Evolutionary conservation across 768 basidiomycete genomes (phyloP).

Genomic region (Phaeotremella fagi): DNA sequence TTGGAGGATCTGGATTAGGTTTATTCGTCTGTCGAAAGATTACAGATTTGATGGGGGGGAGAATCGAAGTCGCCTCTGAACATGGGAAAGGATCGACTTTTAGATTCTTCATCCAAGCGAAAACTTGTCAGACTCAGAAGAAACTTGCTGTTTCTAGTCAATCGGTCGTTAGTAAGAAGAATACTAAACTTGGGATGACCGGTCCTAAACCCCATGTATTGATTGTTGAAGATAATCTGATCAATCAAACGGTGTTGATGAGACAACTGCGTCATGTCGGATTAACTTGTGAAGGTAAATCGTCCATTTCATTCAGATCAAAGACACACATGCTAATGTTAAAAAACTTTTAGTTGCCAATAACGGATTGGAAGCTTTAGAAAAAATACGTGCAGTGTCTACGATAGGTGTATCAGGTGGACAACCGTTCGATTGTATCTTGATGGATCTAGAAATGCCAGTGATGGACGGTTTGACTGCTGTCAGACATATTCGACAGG

Average conservation of each 20-base stretch:
- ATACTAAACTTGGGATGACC: neutral
- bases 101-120: constrained; percentile 49
- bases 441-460: constrained; percentile 47
- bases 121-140: constrained; percentile 14
- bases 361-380: constrained; percentile 42
- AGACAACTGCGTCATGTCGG: constrained; percentile 42
- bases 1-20: constrained; percentile 48
- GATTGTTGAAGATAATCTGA: constrained; percentile 44
- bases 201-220: constrained; percentile 30
- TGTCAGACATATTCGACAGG: constrained; percentile 32
- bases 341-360: constrained; percentile 17
- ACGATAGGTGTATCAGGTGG: constrained; percentile 6
- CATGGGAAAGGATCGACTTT: constrained; percentile 50
- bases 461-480: constrained; percentile 48
- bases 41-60: constrained; percentile 47
- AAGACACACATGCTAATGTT: constrained; percentile 5
- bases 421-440: constrained; percentile 35
- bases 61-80: constrained; percentile 48
- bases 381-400: constrained; percentile 33
- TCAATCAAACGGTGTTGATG: constrained; percentile 44
- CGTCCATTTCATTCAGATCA: neutral
- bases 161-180: too few species aligned
- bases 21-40: constrained; percentile 49
- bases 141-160: neutral
- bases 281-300: constrained; percentile 38